Evolutionary conservation across 176 grass and related monocot genomes (phyloP), one percentile per base, ranked within the genome.

Genomic region (Zoysia pacifica): DNA sequence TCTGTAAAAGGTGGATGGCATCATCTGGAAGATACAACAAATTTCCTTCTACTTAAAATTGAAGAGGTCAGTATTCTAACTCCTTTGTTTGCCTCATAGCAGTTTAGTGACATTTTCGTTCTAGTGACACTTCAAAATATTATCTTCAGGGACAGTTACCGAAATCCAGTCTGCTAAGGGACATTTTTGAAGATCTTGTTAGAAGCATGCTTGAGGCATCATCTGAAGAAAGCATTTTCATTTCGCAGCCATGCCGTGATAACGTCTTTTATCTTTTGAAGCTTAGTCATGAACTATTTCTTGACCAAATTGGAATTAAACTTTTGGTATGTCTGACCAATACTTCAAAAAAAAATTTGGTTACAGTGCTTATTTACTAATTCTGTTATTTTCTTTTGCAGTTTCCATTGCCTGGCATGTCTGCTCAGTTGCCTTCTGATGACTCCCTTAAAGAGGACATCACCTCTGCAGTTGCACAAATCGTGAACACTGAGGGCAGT

Each of bases 1-100:
- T 94, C 87, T 16, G 87, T 97, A 60, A 97, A 90, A 90, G 94
- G 94, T 76, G 94, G 94, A 73, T 97, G 94, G 94, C 91, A 89
- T 66, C 94, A 97, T 52, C 80, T 97, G 73, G 94, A 97, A 83
- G 89, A 94, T 48, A 94, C 91, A 61, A 73, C 83, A 76, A 94
- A 92, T 94, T 97, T 97, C 44, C 79, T 97, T 66, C 69, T 94
- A 19, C 81, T 94, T 73, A 94, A 94, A 81, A 87, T 91, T 40
- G 87, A 90, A 58, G 76, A 89, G 94, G 87, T 90, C 54, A 59
- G 69, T 62, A 56, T 45, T 60, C 51, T 64, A 67, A 37, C 37
- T 69, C 19, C 37, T 69, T 8, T 9, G n/a, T 89, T 71, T 62
- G 11, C 49, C 7, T 7, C 35, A 47, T 59, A 85, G 42, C 59